These are phyloP conservation scores for Pleomassaria siparia DNA, from an alignment of 2,329 filamentous ascomycete species.

Conservation along the genomic window DNA sequence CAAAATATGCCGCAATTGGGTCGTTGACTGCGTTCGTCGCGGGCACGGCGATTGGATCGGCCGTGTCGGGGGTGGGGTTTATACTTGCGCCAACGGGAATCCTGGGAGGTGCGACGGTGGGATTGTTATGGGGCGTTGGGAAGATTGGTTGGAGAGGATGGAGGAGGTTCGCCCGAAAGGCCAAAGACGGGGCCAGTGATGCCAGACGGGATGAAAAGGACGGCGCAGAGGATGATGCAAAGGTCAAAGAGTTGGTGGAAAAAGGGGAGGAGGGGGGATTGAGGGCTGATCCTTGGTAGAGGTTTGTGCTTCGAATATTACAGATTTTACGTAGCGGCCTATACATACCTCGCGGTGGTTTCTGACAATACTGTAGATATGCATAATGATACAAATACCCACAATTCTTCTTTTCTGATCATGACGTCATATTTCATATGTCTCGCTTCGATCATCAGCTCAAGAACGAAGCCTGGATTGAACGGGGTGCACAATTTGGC, in stretches of 20 bases:
- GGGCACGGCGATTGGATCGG: constrained; percentile 37
- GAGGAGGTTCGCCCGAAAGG: constrained; percentile 24
- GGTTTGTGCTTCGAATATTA: no score
- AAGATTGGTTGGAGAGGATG: constrained; percentile 39
- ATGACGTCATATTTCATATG: no score
- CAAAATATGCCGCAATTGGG: constrained; percentile 48
- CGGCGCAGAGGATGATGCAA: not conserved
- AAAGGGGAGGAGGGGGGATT: not conserved
- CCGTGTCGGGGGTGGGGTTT: constrained; percentile 44
- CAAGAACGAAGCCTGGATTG: no score
- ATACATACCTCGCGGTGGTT: no score
- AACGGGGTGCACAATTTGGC: no score
- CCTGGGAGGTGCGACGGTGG: constrained; percentile 39
- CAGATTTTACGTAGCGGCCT: no score
- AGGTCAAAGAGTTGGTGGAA: not conserved
- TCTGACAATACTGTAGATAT: no score
- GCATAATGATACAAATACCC: no score
- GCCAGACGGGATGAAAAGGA: not conserved
- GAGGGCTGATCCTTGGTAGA: constrained; percentile 1
- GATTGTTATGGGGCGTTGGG: constrained; percentile 43
- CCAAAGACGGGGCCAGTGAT: not conserved
- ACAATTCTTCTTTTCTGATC: no score
- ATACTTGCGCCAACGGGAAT: constrained; percentile 47
- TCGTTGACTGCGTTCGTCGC: constrained; percentile 41
- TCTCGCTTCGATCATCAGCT: no score